Evolutionary conservation across 805 yeast genomes (phyloP).

Genomic region (Metschnikowia cubensis): DNA sequence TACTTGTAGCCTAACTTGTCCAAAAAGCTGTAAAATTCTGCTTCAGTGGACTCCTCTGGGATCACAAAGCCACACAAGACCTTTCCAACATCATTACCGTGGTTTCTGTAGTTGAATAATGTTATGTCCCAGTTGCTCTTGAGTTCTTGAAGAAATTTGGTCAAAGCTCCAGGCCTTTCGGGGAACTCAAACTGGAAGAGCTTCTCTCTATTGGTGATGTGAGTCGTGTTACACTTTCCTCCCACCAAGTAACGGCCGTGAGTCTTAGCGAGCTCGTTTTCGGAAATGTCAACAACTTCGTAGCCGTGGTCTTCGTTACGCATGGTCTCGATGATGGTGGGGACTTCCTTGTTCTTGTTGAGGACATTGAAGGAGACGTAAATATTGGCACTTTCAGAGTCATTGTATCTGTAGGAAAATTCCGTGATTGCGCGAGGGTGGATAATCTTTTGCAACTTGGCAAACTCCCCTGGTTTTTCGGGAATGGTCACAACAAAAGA

Average conservation of each 20-base stretch:
- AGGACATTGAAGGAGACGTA: constrained; percentile 84
- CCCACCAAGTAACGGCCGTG: constrained; percentile 97
- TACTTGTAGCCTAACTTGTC: constrained; percentile 69
- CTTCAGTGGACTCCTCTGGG: constrained; percentile 61
- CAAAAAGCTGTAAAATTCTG: constrained; percentile 64
- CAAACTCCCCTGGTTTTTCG: constrained; percentile 88
- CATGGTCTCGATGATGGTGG: constrained; percentile 57
- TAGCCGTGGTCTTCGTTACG: constrained; percentile 57
- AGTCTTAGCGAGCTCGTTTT: constrained; percentile 90
- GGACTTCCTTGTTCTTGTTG: constrained; percentile 70
- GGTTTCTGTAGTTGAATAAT: constrained; percentile 93
- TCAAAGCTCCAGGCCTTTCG: constrained; percentile 93
- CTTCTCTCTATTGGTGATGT: constrained; percentile 63
- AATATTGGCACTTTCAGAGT: constrained; percentile 59
- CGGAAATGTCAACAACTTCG: constrained; percentile 76
- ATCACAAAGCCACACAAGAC: constrained; percentile 86
- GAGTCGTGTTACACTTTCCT: constrained; percentile 58
- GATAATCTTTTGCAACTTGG: constrained; percentile 67
- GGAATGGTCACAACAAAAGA: constrained; percentile 89
- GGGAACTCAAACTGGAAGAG: constrained; percentile 90
- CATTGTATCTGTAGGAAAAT: constrained; percentile 79
- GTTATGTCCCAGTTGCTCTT: constrained; percentile 87
- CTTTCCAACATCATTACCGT: constrained; percentile 92
- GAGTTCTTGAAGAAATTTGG: constrained; percentile 68
- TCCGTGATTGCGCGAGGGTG: constrained; percentile 92